Evolutionary conservation across 768 basidiomycete species (phyloP).

Genomic region (Mrakia frigida): DNA sequence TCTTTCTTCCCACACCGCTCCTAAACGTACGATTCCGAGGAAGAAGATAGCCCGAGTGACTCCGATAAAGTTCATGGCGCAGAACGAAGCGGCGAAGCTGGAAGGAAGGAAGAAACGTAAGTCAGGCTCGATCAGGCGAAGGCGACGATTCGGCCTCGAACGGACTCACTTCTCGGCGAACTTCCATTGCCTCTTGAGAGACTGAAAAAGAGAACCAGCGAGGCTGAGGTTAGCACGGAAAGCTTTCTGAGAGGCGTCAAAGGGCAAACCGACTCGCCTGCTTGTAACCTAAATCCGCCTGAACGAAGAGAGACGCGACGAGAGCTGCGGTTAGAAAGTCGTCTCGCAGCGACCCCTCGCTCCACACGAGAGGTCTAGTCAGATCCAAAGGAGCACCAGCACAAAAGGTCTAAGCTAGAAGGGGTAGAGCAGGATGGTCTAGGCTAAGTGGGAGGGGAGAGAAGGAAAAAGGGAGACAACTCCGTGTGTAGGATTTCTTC

Average conservation of each 20-base stretch:
- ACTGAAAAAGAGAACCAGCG: not conserved
- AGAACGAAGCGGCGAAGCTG: conserved; percentile 81
- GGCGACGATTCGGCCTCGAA: too few relatives aligned
- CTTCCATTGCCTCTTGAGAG: conserved; percentile 10
- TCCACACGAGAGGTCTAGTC: not conserved
- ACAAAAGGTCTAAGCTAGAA: not conserved
- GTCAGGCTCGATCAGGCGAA: not conserved
- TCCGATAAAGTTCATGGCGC: conserved; percentile 85
- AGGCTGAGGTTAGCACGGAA: not conserved
- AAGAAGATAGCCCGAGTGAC: conserved; percentile 59
- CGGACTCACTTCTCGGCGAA: conserved; percentile 4
- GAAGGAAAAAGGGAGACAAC: not conserved
- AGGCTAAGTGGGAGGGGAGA: not conserved
- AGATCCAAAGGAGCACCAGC: not conserved
- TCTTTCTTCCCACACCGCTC: too few relatives aligned
- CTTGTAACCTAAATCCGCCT: conserved; percentile 11
- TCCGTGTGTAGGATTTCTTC: not conserved
- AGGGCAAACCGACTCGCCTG: not conserved
- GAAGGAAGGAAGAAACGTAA: not conserved
- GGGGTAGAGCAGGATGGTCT: not conserved
- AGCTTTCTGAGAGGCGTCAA: not conserved
- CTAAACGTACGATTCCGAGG: not conserved
- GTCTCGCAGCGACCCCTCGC: not conserved
- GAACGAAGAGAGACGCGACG: not conserved
- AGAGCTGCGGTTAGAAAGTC: not conserved